phyloP scores from a whole-genome alignment of 768 basidiomycete species.

The Boletus reticulatus region DNA sequence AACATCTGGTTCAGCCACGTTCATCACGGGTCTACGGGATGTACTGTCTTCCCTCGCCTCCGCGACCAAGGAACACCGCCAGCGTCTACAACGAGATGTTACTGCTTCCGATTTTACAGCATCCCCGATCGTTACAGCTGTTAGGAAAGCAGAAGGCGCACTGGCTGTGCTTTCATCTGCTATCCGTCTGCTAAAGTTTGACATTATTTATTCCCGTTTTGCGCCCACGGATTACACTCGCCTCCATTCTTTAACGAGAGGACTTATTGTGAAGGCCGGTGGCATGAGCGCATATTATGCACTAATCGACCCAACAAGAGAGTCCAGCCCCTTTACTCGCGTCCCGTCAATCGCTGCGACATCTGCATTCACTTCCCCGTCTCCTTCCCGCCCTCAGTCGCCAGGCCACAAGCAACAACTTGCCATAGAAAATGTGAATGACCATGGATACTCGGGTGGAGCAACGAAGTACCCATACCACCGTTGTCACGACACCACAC shows the following conservation, averaged over 20 bases:
- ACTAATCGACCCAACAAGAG: constrained; percentile 59
- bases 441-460: background rate
- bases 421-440: background rate
- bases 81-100: constrained; percentile 40
- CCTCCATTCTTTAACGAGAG: constrained; percentile 51
- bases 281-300: constrained; percentile 62
- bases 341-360: constrained; percentile 33
- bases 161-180: constrained; percentile 51
- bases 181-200: constrained; percentile 51
- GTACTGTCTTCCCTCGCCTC: constrained; percentile 48
- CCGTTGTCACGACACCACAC: background rate
- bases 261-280: constrained; percentile 53
- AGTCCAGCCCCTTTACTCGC: constrained; percentile 53
- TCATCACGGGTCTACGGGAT: constrained; percentile 46
- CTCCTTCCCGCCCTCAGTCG: constrained; percentile 32
- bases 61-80: constrained; percentile 45
- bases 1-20: constrained; percentile 56
- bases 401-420: constrained; percentile 6
- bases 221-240: constrained; percentile 51
- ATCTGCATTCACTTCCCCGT: constrained; percentile 34
- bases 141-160: constrained; percentile 43
- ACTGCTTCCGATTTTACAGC: constrained; percentile 35
- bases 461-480: background rate
- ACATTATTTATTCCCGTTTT: constrained; percentile 60
- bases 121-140: constrained; percentile 31